Evolutionary conservation across 2,329 filamentous ascomycete species (phyloP).

Genomic region (Monilinia vaccinii-corymbosi): DNA sequence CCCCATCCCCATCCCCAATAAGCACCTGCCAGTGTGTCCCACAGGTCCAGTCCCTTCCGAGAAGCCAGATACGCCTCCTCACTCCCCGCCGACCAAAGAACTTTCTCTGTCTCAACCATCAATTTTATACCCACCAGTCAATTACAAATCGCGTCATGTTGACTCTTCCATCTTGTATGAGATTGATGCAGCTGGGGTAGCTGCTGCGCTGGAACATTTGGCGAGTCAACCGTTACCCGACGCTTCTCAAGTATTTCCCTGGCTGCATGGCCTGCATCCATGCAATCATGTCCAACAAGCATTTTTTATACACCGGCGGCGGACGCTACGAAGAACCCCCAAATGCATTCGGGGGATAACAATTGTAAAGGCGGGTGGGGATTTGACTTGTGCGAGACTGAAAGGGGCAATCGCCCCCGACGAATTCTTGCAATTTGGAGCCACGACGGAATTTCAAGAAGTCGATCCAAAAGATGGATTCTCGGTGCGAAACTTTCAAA

Average conservation of each 20-base stretch:
- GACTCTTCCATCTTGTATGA: constrained; percentile 56
- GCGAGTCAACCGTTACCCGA: constrained; percentile 76
- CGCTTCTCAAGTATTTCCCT: constrained; percentile 83
- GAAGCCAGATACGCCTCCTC: constrained; percentile 52
- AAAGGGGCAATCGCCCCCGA: constrained; percentile 80
- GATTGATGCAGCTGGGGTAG: constrained; percentile 59
- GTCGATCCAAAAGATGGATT: constrained; percentile 84
- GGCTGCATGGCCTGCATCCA: constrained; percentile 87
- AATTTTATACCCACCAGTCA: constrained; percentile 64
- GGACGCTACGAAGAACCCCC: constrained; percentile 60
- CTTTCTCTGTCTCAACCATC: constrained; percentile 52
- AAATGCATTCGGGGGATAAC: constrained; percentile 73
- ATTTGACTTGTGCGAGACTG: constrained; percentile 63
- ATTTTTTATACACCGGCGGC: constrained; percentile 77
- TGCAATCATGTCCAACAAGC: constrained; percentile 81
- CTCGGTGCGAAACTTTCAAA: constrained; percentile 94
- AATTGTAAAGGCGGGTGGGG: constrained; percentile 80
- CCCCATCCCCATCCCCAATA: constrained; percentile 67
- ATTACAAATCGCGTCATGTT: constrained; percentile 44
- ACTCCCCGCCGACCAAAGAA: constrained; percentile 53
- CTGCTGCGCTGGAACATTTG: constrained; percentile 64
- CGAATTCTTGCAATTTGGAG: constrained; percentile 54
- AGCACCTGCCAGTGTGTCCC: constrained; percentile 84
- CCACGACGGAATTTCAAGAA: constrained; percentile 53
- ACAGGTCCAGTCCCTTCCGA: constrained; percentile 56